Base-by-base conservation (phyloP, 2,329 filamentous ascomycete species). In the Endocalyx cinctus region DNA sequence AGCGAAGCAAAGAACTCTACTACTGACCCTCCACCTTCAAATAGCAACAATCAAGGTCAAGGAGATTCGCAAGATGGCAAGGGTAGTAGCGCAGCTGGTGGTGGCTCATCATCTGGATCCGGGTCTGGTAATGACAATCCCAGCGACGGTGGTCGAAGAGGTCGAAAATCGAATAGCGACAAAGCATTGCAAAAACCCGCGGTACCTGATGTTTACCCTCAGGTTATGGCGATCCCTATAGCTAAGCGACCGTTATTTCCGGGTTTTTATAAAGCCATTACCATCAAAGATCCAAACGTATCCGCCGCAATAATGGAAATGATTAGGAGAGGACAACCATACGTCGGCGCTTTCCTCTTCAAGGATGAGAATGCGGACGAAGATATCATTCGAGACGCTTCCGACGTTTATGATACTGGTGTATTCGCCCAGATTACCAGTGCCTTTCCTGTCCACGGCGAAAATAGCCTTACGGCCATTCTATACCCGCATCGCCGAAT, bases 351-450 rank as follows among this genome's bases (percentile, higher is more conserved):
- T 4, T 98, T 98, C 64, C 63, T 98, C 53, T 88, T 97, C 69
- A 97, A 97, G 63, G 89, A 98, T 55, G 90, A 96, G 55, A 84
- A 87, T 43, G 84, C 86, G 42, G 92, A 97, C 57, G 86, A 87
- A 55, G 94, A 98, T 60, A 78, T 94, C 30, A 97, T 98, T 56
- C 85, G 90, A 45, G 89, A 82, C 45, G 70, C 84, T 17, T 84
- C 89, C 41, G 92, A 98, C 51, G 90, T 98, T 18, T 86, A 98
- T 61, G 88, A 96, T 47, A 86, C 94, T 12, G 92, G 92, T 41
- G 92, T 96, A 2, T 98, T 98, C 59, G 94, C 92, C 29, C 92
- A 98, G 58, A 89, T 98, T 45, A 98, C 92, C 1, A 96, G 90
- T 55, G 87, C 88, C 3, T 97, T 97, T 55, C 89, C 92, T 12